Base-by-base conservation (phyloP, 768 basidiomycete species). In the Phaeolepiota aurea region DNA sequence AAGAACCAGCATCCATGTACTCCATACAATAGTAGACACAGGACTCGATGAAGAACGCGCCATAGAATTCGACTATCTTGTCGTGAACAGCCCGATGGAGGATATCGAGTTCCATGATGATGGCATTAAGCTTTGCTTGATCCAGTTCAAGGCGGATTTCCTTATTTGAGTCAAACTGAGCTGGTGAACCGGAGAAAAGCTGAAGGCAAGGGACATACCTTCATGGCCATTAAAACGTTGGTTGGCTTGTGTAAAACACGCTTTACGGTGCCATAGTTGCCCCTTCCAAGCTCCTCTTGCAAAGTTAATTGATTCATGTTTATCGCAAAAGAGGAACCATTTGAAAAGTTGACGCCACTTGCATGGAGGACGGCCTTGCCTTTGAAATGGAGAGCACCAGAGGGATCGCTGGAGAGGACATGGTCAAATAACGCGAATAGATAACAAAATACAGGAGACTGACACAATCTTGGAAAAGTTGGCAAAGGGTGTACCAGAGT, bases 21-120 rank as follows among this genome's bases (percentile, higher is more conserved):
- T 99, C 96, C 93, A 98, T 98, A 63, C 93, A 98, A 60, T 96
- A 97, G 64, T 99, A 97, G 16, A 99, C 96, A 59, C 94, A 99
- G n/a, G 89, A 89, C 57, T 99, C 96, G 62, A 96, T 92, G 63
- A 96, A 97, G 69, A 99, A 99, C 3, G 96, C 96, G 32, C 96
- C 96, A 57, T 94, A 98, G 52, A 99, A 99, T 46, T 98, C 96
- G 53, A 99, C 89, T 49, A 98, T 98, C 54, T 88, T 81, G 2
- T 86, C 87, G 5, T 86, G 81, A 32, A 83, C 74, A 2, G 93
- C 93, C 14, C 92, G 87, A 61, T 99, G 96, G 4, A 99, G 78
- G 48, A 99, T 86, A 56, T 99, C 94, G 40, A 99, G 85, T 56
- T 99, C 96, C 86, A 97, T 98, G 52, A 99, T 82, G 69, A 99